Percentiles rank a stretch among this genome's conserved stretches.
Conservation (phyloP, 139 green algal genomes). For the Mychonastes homosphaera region DNA sequence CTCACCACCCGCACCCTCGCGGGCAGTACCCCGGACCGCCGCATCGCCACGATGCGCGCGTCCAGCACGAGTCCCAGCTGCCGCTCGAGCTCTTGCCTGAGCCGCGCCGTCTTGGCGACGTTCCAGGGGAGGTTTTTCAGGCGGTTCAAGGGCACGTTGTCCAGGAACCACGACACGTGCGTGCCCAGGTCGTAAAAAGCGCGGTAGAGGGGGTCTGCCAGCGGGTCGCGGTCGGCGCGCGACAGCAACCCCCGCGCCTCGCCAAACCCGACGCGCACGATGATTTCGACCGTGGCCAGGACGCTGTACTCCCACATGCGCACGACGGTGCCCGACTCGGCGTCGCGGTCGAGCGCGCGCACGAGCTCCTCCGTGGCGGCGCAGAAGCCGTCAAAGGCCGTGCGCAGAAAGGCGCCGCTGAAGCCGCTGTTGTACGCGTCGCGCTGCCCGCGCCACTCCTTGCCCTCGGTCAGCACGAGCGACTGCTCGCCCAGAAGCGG, state of each 20-base stretch:
- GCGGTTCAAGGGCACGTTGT: slow-evolving; percentile 14
- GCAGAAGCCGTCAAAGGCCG: background rate
- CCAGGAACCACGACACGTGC: background rate
- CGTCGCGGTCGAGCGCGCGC: no score
- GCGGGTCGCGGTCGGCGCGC: no score
- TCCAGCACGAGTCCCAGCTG: no score
- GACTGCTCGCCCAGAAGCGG: slow-evolving; percentile 13
- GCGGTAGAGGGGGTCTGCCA: no score
- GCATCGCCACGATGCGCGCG: slow-evolving; percentile 5
- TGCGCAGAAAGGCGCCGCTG: slow-evolving; percentile 8
- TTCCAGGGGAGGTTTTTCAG: slow-evolving; percentile 14
- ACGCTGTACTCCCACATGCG: no score
- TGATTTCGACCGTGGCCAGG: no score
- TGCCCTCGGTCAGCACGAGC: slow-evolving; percentile 13
- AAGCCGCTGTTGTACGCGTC: slow-evolving; percentile 20
- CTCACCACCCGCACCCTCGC: no score
- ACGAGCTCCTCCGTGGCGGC: background rate
- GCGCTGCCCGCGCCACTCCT: slow-evolving; percentile 5
- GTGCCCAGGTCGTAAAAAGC: no score
- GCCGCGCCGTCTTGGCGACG: background rate
- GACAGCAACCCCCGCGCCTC: no score
- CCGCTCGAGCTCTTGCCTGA: slow-evolving; percentile 5
- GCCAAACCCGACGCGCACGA: no score
- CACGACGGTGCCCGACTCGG: no score
- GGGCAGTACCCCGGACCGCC: no score